Evolutionary conservation across 2,329 filamentous ascomycete genomes (phyloP), one percentile per base, ranked within the genome.

Genomic region (Arthrinium puccinioides): DNA sequence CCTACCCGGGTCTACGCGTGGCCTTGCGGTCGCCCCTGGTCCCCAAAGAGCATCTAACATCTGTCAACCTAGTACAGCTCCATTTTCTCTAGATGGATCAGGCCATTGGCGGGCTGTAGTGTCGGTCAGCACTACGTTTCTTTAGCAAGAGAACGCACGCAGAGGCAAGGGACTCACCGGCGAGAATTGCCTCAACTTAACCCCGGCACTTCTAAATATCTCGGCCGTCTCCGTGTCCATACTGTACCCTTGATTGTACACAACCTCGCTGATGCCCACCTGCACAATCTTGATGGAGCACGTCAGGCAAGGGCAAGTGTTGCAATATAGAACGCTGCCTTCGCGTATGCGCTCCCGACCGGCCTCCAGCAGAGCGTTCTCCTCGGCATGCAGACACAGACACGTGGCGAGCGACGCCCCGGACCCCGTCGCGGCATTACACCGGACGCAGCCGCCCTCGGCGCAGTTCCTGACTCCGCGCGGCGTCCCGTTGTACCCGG

Each of bases 261-360:
- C 89, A 11, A 98, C 92, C 68, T 98, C 92, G 28, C 77, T 79
- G 47, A 98, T 95, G 14, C 92, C 92, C 7, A 97, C 87, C 65
- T 98, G 92, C 16, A 87, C 86, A 54, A 98, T 97, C 68, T 98
- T 98, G 67, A 98, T 94, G 53, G 87, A 95, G 62, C 92, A 98
- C 3, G 92, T 98, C 59, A 98, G 69, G 58, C 92, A 98, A 4
- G 92, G 92, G 61, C 92, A 98, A 48, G 89, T 96, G 57, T 96
- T 87, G 62, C 89, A 96, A 63, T 96, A 98, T 19, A 98, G 67
- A 34, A 87, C 84, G 25, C 85, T 78, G 5, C 82, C 85, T 38
- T 87, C 83, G 15, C 87, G 72, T 48, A 98, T 87, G 40, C 92
- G 74, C 61, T 97, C 92, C 50, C 92, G 72, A 1, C 92, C 92